Evolutionary conservation across 2,329 filamentous ascomycete genomes (phyloP), one percentile per base, ranked within the genome.

Genomic region (Cercospora sp.): DNA sequence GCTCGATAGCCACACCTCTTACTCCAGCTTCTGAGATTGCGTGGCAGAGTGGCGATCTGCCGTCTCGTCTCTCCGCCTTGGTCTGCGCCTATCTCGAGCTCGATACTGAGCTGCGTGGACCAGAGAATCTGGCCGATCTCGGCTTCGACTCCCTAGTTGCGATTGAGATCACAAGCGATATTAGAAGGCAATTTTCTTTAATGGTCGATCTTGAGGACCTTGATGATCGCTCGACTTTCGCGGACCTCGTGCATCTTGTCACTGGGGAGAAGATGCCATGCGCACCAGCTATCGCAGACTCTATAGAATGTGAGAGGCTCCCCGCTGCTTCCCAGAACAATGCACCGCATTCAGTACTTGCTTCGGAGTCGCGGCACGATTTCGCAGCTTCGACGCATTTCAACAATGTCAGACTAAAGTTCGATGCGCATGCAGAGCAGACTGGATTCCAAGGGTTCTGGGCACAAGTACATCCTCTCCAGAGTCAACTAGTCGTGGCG

Each of bases 401-500:
- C 36, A 28, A 55, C 3, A 53, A 16, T 23, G 20, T 63, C 16
- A 53, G 45, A 18, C 30, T 63, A 7, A 53, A 45, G 18, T 63
- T 63, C 16, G 60, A 63, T 36, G 2, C 8, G 8, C 36, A 63
- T 18, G 60, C 63, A 30, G 16, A 60, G 33, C 55, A 64, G 4
- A 58, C 61, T 16, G 61, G 55, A 5, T 64, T 68, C 28, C 42
- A 28, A 33, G 60, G 55, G 3, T 69, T 65, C 60, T 69, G 62
- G 57, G 42, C 13, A 7, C 31, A 60, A 31, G 68, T 68, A 7
- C 53, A 60, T 51, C 68, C 68, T 28, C 28, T 30, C 8, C 63
- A 67, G 42, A 64, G 53, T 18, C 16, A 33, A 9, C 36, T 69
- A 3, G 57, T 64, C n/a, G 30, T 60, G 8, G 68, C 62, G 6